phyloP scores from a whole-genome alignment of 2,329 filamentous ascomycete species.

The Hymenoscyphus albidus region DNA sequence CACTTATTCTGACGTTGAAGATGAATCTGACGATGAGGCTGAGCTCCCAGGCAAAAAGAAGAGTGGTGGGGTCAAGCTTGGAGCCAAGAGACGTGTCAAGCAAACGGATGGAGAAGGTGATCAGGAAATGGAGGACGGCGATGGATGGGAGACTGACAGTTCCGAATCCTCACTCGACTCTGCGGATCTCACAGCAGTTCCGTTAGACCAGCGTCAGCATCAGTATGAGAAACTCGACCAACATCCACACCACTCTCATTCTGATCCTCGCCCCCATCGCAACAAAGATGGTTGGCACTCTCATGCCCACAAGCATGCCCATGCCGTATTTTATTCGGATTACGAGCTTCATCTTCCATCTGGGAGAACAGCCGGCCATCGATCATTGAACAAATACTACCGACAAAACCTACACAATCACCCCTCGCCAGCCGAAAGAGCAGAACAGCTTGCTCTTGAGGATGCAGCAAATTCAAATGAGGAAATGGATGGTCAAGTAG shows the following conservation, averaged over 20 bases:
- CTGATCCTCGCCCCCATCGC: slow-evolving; percentile 68
- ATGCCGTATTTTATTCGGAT: slow-evolving; percentile 84
- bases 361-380: slow-evolving; percentile 84
- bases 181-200: slow-evolving; percentile 75
- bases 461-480: slow-evolving; percentile 45
- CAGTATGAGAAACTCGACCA: slow-evolving; percentile 69
- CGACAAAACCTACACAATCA: slow-evolving; percentile 88
- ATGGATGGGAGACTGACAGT: slow-evolving; percentile 94
- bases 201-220: slow-evolving; percentile 66
- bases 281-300: slow-evolving; percentile 77
- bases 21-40: slow-evolving; percentile 55
- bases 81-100: slow-evolving; percentile 53
- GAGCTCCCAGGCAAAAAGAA: slow-evolving; percentile 46
- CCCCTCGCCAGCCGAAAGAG: slow-evolving; percentile 72
- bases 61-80: slow-evolving; percentile 65
- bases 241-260: slow-evolving; percentile 71
- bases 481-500: slow-evolving; percentile 38
- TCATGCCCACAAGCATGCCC: slow-evolving; percentile 68
- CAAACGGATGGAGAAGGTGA: slow-evolving; percentile 47
- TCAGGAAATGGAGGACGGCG: slow-evolving; percentile 57
- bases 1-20: slow-evolving; percentile 82
- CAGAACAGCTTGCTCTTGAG: slow-evolving; percentile 62
- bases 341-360: slow-evolving; percentile 91
- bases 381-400: slow-evolving; percentile 82
- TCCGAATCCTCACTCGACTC: slow-evolving; percentile 86